Evolutionary conservation across 768 basidiomycete genomes (phyloP).

Genomic region (Macrolepiota dolichaula): DNA sequence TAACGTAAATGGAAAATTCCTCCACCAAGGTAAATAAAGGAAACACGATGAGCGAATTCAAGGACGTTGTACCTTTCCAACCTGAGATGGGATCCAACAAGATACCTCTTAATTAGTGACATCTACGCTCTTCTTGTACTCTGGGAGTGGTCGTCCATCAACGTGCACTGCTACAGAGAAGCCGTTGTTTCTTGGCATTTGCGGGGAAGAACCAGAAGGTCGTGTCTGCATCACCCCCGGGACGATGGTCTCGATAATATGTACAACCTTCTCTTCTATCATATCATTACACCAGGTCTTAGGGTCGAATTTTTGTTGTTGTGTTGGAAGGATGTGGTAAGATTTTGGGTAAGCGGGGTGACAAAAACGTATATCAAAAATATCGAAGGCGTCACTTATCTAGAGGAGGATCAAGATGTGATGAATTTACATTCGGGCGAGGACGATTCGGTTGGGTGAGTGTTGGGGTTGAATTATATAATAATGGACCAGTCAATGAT

Average conservation of each 20-base stretch:
- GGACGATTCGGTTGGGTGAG: not conserved
- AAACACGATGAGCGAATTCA: not conserved
- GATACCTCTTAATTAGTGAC: not conserved
- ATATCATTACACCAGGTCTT: too few relatives aligned
- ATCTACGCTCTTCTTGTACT: not conserved
- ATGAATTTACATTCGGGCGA: not conserved
- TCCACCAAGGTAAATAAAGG: not conserved
- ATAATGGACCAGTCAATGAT: too few relatives aligned
- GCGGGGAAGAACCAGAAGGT: too few relatives aligned
- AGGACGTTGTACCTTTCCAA: not conserved
- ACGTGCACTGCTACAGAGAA: not conserved
- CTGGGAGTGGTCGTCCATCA: not conserved
- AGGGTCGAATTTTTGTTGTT: too few relatives aligned
- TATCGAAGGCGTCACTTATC: too few relatives aligned
- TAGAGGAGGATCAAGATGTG: not conserved
- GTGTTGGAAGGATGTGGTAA: too few relatives aligned
- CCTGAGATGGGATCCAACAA: not conserved
- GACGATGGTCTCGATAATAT: too few relatives aligned
- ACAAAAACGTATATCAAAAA: too few relatives aligned
- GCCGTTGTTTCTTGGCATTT: not conserved
- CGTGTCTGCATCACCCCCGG: too few relatives aligned
- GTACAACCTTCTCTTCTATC: too few relatives aligned
- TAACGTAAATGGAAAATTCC: not conserved
- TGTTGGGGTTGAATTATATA: not conserved
- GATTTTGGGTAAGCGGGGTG: too few relatives aligned